Conservation (phyloP, 164 flowering plant species). For the Sextonia rubra region DNA sequence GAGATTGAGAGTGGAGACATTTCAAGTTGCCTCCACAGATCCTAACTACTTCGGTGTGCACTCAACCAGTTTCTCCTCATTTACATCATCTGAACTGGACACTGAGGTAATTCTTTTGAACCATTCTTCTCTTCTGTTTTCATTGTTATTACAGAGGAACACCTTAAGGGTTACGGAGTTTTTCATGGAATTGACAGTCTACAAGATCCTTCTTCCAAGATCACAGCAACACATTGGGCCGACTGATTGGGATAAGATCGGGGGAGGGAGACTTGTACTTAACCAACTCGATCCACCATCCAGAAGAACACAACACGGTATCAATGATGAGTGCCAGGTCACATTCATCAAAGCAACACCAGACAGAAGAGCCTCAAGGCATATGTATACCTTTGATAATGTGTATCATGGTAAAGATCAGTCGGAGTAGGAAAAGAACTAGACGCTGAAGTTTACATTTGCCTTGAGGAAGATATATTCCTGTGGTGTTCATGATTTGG, state of each 20-base stretch:
- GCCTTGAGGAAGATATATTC: not conserved
- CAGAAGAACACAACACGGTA: conserved; percentile 5
- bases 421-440: conserved; percentile 27
- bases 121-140: not conserved
- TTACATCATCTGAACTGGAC: conserved; percentile 59
- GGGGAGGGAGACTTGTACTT: conserved; percentile 33
- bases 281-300: conserved; percentile 12
- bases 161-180: not conserved
- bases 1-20: conserved; percentile 36
- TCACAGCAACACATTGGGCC: conserved; percentile 51
- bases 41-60: conserved; percentile 20
- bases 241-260: conserved; percentile 53
- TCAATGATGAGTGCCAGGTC: not conserved
- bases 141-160: not conserved
- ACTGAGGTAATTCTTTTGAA: conserved; percentile 38
- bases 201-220: conserved; percentile 73
- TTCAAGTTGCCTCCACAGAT: conserved; percentile 15
- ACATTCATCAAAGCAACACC: conserved; percentile 1
- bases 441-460: conserved; percentile 6
- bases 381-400: conserved; percentile 49
- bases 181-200: conserved; percentile 36
- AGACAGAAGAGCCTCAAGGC: conserved; percentile 23
- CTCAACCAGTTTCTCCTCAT: conserved; percentile 54
- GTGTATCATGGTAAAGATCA: conserved; percentile 31
- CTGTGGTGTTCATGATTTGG: not conserved